Base-by-base conservation (phyloP, 371 early-diverging fungal genomes). In the Haplosporangium sp. region DNA sequence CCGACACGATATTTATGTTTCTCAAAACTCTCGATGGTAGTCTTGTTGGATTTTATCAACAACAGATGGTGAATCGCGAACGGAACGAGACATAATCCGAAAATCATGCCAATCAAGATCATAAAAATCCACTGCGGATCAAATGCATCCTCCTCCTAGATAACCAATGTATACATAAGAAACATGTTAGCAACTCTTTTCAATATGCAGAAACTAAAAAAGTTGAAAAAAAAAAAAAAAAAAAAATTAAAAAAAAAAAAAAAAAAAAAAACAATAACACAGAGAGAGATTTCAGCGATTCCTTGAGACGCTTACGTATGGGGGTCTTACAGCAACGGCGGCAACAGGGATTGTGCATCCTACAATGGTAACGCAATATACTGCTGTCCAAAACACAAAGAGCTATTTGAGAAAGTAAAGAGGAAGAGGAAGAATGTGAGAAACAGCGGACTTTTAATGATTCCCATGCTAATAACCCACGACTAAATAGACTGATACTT, bases 101-200 rank as follows among this genome's bases (percentile, higher is more conserved):
- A 84, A 27, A 84, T 60, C n/a, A 67, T 66, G 4, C 77, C 81
- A 10, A 67, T 37, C 34, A 84, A 40, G 35, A 84, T 81, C 52
- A 84, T 45, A 59, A 84, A 84, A 10, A 81, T 64, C 83, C 83
- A 84, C 35, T 84, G 83, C 39, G 82, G 67, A 57, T 83, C 81
- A 68, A 84, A 67, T 8, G 65, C 57, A 27, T 70, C 62, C 17
- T 69, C 76, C 34, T 27, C 65, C 76, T 76, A 56, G 17, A 38
- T 60, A n/a, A 6, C 5, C 27, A 27, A 27, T 27, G 11, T n/a
- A 5, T 42, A 44, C 39, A 8, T 50, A 7, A 35, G 34, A 60
- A 50, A 15, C 17, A 7, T n/a, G 20, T 55, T 50, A 34, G 55
- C 53, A 35, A 20, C 37, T 35, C 27, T 27, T 27, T 27, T 27